Evolutionary conservation across 2,329 filamentous ascomycete genomes (phyloP).

Genomic region (Coniochaeta sp.): DNA sequence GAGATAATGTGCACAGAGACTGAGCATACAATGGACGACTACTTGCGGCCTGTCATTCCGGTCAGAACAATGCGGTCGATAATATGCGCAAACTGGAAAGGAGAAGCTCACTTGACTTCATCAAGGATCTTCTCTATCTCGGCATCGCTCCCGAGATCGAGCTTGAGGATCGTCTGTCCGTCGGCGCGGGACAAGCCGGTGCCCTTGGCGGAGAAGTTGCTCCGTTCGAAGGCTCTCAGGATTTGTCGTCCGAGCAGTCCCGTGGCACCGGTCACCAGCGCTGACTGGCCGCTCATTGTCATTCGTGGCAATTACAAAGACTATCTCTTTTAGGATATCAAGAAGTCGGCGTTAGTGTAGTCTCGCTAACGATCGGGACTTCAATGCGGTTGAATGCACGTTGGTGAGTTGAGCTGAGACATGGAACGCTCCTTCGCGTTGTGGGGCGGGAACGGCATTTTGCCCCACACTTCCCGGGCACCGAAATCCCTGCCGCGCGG

Average conservation of each 20-base stretch:
- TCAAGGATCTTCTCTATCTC: constrained; percentile 46
- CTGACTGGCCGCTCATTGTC: constrained; percentile 39
- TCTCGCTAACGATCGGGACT: too few species aligned
- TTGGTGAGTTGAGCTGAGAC: too few species aligned
- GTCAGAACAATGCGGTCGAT: too few species aligned
- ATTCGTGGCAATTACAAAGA: background rate
- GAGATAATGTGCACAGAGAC: background rate
- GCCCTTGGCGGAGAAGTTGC: constrained; percentile 63
- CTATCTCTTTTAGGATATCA: too few species aligned
- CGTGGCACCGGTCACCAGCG: constrained; percentile 75
- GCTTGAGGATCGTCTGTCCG: constrained; percentile 58
- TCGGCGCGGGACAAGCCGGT: constrained; percentile 69
- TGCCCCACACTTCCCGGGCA: too few species aligned
- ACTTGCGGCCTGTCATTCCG: constrained; percentile 37
- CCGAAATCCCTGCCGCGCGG: too few species aligned
- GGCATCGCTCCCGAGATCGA: constrained; percentile 39
- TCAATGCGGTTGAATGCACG: too few species aligned
- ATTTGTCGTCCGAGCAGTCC: constrained; percentile 79
- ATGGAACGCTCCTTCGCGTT: too few species aligned
- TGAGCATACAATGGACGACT: constrained; percentile 67
- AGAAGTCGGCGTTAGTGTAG: too few species aligned
- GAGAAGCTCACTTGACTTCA: constrained; percentile 41
- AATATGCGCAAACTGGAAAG: background rate
- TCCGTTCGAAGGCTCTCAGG: constrained; percentile 58
- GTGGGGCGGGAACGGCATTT: too few species aligned